Evolutionary conservation across 2,329 filamentous ascomycete species (phyloP).

Genomic region (Harringtonia lauricola): DNA sequence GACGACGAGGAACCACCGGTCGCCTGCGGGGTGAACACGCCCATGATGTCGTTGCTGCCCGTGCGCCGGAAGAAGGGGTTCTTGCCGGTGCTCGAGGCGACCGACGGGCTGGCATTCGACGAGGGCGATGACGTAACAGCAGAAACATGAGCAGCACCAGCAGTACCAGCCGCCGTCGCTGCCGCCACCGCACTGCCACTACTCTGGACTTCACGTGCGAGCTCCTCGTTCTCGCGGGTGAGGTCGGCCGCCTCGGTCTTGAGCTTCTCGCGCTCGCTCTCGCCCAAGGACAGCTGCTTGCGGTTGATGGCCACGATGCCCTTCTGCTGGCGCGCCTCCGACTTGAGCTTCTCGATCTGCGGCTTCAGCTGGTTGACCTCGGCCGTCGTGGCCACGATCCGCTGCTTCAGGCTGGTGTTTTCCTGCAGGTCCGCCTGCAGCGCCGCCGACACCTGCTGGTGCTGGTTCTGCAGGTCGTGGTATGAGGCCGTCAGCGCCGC

Average conservation of each 20-base stretch:
- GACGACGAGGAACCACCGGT: conserved; percentile 13
- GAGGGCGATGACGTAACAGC: conserved; percentile 16
- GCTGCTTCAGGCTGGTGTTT: conserved; percentile 75
- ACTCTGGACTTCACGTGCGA: conserved; percentile 36
- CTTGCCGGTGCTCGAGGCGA: conserved; percentile 61
- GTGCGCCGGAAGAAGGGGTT: conserved; percentile 88
- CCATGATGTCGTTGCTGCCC: conserved; percentile 48
- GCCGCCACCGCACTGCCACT: conserved; percentile 26
- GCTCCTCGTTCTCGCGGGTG: conserved; percentile 50
- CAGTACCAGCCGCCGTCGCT: not conserved
- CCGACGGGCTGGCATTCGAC: conserved; percentile 52
- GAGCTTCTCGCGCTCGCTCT: conserved; percentile 79
- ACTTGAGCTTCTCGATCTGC: conserved; percentile 84
- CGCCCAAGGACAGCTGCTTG: conserved; percentile 86
- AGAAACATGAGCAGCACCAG: not conserved
- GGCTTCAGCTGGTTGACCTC: conserved; percentile 79
- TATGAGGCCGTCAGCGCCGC: conserved; percentile 72
- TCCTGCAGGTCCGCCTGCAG: conserved; percentile 84
- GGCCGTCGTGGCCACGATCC: conserved; percentile 70
- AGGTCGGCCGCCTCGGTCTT: conserved; percentile 67
- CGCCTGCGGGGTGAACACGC: conserved; percentile 35
- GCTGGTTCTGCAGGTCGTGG: conserved; percentile 72
- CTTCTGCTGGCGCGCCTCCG: conserved; percentile 88
- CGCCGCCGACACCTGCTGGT: conserved; percentile 61
- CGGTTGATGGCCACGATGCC: conserved; percentile 96